These are phyloP conservation scores for Tylopilus vinaceipallidus DNA, from an alignment of 768 basidiomycete species.

Conservation along the genomic window DNA sequence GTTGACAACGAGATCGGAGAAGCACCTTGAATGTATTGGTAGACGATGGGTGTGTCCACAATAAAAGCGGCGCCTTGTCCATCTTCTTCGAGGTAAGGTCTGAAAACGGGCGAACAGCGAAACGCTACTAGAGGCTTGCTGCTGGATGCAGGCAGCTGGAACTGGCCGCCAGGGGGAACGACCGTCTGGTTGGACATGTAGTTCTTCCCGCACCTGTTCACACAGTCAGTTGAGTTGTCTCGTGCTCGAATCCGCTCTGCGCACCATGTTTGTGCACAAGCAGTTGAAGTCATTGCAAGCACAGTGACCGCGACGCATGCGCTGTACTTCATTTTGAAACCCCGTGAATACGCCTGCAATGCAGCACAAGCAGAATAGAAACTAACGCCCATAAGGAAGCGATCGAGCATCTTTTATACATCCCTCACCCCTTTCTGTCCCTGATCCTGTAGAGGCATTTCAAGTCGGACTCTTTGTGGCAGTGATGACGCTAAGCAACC, in stretches of 20 bases:
- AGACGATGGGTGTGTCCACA: constrained; percentile 39
- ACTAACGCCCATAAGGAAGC: background rate
- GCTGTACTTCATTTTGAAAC: constrained; percentile 17
- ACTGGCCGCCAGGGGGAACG: constrained; percentile 46
- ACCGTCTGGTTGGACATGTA: constrained; percentile 41
- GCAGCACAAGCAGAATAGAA: too few relatives aligned
- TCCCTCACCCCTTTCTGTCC: too few relatives aligned
- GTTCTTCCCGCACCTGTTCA: constrained; percentile 49
- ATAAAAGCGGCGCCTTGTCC: constrained; percentile 26
- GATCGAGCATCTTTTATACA: constrained; percentile 8
- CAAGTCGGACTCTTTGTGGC: background rate
- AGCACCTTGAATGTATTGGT: constrained; percentile 35
- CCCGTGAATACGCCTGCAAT: background rate
- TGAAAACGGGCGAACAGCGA: constrained; percentile 45
- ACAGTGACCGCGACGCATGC: background rate
- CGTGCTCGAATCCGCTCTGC: background rate
- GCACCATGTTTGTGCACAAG: constrained; percentile 29
- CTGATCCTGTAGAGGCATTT: too few relatives aligned
- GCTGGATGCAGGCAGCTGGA: constrained; percentile 36
- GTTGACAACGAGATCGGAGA: constrained; percentile 27
- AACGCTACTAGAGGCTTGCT: constrained; percentile 41
- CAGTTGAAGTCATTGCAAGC: constrained; percentile 10
- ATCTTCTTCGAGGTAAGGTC: constrained; percentile 48
- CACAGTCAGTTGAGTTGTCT: background rate
- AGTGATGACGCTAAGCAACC: background rate